Conservation (phyloP, 306 rosid species). For the Cucumis hystrix region DNA sequence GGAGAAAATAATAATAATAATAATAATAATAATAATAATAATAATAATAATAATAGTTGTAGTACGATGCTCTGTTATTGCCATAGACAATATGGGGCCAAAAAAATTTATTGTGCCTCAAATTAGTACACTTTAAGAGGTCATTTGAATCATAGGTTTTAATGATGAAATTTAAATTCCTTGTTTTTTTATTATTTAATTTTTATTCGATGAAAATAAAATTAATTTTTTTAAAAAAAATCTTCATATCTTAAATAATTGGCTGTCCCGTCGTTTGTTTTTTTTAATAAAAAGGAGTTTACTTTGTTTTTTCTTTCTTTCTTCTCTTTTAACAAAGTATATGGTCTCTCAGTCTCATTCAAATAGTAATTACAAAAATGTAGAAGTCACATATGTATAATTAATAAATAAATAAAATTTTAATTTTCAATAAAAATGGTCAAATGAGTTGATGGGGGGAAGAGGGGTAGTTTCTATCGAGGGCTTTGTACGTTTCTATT, state of each 20-base stretch:
- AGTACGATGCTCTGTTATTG: background rate
- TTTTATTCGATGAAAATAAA: background rate
- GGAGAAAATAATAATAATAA: no score
- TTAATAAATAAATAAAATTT: background rate
- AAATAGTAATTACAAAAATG: background rate
- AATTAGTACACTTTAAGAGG: background rate
- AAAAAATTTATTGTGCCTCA: background rate
- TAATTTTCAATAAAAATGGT: background rate
- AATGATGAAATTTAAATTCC: background rate
- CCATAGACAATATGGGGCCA: conserved; percentile 4
- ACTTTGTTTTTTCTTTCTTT: background rate
- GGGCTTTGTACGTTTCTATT: background rate
- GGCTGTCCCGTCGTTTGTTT: background rate
- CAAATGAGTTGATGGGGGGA: background rate
- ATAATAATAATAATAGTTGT: background rate
- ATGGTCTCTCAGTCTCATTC: background rate
- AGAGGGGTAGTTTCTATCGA: background rate
- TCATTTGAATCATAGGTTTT: background rate
- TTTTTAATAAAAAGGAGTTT: background rate
- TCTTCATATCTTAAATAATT: background rate
- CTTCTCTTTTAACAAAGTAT: background rate
- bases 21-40: no score
- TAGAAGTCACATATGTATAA: background rate
- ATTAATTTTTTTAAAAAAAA: background rate
- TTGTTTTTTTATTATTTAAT: background rate